Conservation (phyloP, 2,329 filamentous ascomycete genomes). For the Escovopsis weberi region DNA sequence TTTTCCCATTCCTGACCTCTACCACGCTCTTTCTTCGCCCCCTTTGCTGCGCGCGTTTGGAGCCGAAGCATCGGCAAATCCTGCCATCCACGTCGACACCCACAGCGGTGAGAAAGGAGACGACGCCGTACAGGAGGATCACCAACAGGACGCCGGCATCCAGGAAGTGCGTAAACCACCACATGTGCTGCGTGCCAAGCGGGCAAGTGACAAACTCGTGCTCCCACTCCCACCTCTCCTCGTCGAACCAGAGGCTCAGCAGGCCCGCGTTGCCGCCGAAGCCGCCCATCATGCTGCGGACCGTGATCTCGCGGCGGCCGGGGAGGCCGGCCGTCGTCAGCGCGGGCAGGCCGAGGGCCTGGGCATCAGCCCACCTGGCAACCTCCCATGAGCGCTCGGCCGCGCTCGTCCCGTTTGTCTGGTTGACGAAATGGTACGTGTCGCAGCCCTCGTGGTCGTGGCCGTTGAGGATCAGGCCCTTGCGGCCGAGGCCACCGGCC, state of each 20-base stretch:
- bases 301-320: conserved; percentile 74
- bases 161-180: conserved; percentile 79
- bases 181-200: conserved; percentile 76
- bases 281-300: conserved; percentile 96
- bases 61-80: conserved; percentile 4
- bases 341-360: conserved; percentile 22
- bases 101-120: conserved; percentile 12
- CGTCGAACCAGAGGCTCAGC: conserved; percentile 80
- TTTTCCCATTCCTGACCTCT: too few species aligned
- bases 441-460: conserved; percentile 96
- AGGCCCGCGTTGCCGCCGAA: conserved; percentile 87
- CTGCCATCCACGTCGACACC: conserved; percentile 23
- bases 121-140: conserved; percentile 12
- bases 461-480: conserved; percentile 73
- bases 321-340: conserved; percentile 27
- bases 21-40: conserved; percentile 4
- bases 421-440: conserved; percentile 67
- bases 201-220: conserved; percentile 68
- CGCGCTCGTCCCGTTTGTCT: conserved; percentile 28
- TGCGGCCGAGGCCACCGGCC: conserved; percentile 49
- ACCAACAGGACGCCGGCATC: conserved; percentile 36
- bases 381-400: conserved; percentile 36
- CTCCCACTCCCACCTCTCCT: conserved; percentile 56
- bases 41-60: conserved; percentile 7
- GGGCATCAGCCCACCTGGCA: conserved; percentile 31